These are phyloP conservation scores for Phialemoniopsis sp. DNA, from an alignment of 2,329 filamentous ascomycete genomes.

Conservation along the genomic window DNA sequence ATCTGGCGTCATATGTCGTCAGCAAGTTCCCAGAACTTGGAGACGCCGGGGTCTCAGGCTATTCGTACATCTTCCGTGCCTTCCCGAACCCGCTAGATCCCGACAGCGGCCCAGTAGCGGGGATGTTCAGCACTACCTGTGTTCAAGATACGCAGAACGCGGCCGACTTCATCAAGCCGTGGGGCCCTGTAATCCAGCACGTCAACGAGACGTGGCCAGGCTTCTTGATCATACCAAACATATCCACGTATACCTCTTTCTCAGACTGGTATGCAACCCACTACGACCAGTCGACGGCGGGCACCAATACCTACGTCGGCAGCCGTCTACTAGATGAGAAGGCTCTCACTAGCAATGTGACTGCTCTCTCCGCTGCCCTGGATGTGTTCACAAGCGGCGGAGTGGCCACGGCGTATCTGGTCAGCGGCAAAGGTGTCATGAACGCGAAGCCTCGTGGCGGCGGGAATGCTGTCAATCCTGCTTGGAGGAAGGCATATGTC, in stretches of 20 bases:
- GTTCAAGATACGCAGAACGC: conserved; percentile 2
- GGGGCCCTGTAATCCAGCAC: conserved; percentile 8
- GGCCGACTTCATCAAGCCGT: conserved; percentile 1
- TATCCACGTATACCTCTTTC: conserved; percentile 7
- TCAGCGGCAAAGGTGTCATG: conserved; percentile 14
- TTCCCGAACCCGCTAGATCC: conserved; percentile 23
- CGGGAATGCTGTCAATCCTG: conserved; percentile 12
- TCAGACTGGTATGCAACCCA: conserved; percentile 15
- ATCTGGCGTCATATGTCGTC: conserved; percentile 42
- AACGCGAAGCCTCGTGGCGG: conserved; percentile 12
- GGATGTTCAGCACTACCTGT: conserved; percentile 12
- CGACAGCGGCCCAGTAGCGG: conserved; percentile 3
- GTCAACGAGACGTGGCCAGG: conserved; percentile 12
- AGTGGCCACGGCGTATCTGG: conserved; percentile 12
- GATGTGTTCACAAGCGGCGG: conserved; percentile 10
- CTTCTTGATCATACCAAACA: conserved; percentile 6
- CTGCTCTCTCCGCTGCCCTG: conserved; percentile 6
- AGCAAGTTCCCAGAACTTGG: conserved; percentile 40
- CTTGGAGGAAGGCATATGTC: conserved; percentile 13
- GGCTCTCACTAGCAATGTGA: conserved; percentile 9
- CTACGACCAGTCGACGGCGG: conserved; percentile 12
- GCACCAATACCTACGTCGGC: conserved; percentile 10
- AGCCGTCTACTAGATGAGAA: conserved; percentile 8
- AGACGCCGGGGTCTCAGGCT: conserved; percentile 45
- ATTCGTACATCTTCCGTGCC: conserved; percentile 33